Evolutionary conservation across 495 filamentous ascomycete species (phyloP).

Genomic region (Talaromyces proteolyticus): DNA sequence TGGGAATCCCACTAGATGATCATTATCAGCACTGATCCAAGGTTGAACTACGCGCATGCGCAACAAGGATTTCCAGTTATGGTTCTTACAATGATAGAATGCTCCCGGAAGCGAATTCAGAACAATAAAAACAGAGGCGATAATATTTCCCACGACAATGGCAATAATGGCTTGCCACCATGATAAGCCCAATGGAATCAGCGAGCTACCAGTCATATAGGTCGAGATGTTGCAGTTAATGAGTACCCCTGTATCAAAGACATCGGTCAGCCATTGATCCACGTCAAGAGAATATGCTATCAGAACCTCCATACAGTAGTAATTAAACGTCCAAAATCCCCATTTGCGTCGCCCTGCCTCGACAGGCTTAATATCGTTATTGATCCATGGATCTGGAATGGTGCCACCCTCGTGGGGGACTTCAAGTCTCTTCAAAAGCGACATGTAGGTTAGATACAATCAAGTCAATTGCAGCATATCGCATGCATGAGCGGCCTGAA

Average conservation of each 20-base stretch:
- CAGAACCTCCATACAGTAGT: slow-evolving; percentile 12
- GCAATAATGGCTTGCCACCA: slow-evolving; percentile 22
- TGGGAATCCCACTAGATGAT: slow-evolving; percentile 14
- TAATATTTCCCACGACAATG: slow-evolving; percentile 11
- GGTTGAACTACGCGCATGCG: background rate
- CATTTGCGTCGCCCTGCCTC: slow-evolving; percentile 16
- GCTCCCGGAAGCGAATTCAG: slow-evolving; percentile 17
- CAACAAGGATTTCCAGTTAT: background rate
- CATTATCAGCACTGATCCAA: background rate
- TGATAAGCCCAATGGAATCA: slow-evolving; percentile 19
- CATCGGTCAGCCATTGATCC: background rate
- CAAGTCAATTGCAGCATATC: background rate
- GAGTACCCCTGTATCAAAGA: slow-evolving; percentile 13
- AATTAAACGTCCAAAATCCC: slow-evolving; percentile 20
- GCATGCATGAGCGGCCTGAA: background rate
- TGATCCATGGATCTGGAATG: slow-evolving; percentile 16
- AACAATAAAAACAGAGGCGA: slow-evolving; percentile 11
- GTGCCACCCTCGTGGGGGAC: slow-evolving; percentile 12
- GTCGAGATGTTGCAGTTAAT: slow-evolving; percentile 17
- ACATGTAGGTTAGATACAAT: background rate
- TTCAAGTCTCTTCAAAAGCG: slow-evolving; percentile 9
- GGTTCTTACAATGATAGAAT: slow-evolving; percentile 14
- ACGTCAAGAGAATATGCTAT: background rate
- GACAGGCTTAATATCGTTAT: slow-evolving; percentile 23
- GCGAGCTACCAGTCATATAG: slow-evolving; percentile 18